Evolutionary conservation across 2,329 filamentous ascomycete species (phyloP).

Genomic region (Colletotrichum simmondsii): DNA sequence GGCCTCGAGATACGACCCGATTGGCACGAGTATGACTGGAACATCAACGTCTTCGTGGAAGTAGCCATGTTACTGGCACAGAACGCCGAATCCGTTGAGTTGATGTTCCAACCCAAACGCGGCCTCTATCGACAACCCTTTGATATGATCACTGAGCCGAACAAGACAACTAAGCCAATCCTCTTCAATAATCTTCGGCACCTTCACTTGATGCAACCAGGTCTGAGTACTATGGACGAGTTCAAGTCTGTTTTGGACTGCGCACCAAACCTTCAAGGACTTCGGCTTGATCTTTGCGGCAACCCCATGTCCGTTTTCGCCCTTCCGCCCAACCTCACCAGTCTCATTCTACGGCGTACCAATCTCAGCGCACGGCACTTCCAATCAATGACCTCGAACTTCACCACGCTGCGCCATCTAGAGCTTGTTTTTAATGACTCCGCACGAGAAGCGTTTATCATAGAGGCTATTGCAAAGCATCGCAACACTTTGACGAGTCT

Average conservation of each 20-base stretch:
- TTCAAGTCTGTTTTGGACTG: slow-evolving; percentile 16
- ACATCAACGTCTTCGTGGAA: slow-evolving; percentile 15
- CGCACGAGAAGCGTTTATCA: not conserved
- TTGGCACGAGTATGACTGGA: slow-evolving; percentile 20
- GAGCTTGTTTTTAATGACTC: not conserved
- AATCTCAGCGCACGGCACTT: not conserved
- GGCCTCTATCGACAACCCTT: slow-evolving; percentile 23
- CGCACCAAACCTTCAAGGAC: slow-evolving; percentile 1
- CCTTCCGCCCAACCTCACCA: not conserved
- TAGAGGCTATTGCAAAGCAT: slow-evolving; percentile 8
- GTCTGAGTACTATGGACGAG: slow-evolving; percentile 1
- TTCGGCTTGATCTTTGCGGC: slow-evolving; percentile 3
- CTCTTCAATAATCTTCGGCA: not conserved
- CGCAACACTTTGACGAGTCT: slow-evolving; percentile 8
- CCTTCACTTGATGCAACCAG: slow-evolving; percentile 7
- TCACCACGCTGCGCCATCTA: not conserved
- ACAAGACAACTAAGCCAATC: not conserved
- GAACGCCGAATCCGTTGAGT: not conserved
- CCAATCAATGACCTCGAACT: not conserved
- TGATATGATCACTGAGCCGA: not conserved
- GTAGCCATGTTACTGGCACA: slow-evolving; percentile 9
- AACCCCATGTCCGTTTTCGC: not conserved
- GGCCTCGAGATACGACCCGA: not conserved
- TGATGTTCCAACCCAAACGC: not conserved
- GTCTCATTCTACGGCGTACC: not conserved